A percentile compares a stretch with the other conserved stretches of the same genome.
These are phyloP conservation scores for Pontederia paniculata DNA, from an alignment of 176 grass and related monocot species.

Conservation along the genomic window DNA sequence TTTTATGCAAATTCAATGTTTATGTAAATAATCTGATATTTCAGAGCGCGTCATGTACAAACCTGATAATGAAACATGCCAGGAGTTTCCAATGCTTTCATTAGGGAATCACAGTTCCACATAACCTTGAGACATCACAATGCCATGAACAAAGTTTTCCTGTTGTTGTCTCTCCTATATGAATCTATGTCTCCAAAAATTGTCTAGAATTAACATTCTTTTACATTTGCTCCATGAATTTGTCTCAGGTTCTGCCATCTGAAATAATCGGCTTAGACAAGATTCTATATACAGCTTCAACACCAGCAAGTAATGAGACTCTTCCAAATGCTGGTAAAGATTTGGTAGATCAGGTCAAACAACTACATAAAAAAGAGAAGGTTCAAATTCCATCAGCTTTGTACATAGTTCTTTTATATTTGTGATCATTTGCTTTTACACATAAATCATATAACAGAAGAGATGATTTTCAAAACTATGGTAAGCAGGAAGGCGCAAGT, in stretches of 20 bases:
- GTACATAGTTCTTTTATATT: slow-evolving; percentile 3
- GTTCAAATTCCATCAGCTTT: slow-evolving; percentile 16
- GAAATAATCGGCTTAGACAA: slow-evolving; percentile 87
- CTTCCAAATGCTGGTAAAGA: slow-evolving; percentile 18
- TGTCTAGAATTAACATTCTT: neutral
- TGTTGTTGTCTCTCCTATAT: neutral
- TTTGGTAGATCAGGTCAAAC: slow-evolving; percentile 31
- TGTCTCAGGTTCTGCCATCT: slow-evolving; percentile 45
- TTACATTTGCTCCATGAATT: slow-evolving; percentile 17
- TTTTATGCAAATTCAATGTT: too few relatives aligned
- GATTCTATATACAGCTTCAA: slow-evolving; percentile 29
- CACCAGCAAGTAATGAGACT: slow-evolving; percentile 30
- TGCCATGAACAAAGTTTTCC: too few relatives aligned
- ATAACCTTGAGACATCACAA: too few relatives aligned
- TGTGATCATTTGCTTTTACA: neutral
- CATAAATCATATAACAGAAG: neutral
- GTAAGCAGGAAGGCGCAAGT: slow-evolving; percentile 34
- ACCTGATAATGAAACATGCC: too few relatives aligned
- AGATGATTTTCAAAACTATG: slow-evolving; percentile 8
- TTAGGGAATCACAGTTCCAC: too few relatives aligned
- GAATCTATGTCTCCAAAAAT: neutral
- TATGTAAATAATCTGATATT: too few relatives aligned
- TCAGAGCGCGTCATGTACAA: too few relatives aligned
- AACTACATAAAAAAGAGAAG: slow-evolving; percentile 30
- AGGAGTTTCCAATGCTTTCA: too few relatives aligned